These are phyloP conservation scores for Borovskyia barvae DNA, from an alignment of 208 protist genomes.

Conservation along the genomic window DNA sequence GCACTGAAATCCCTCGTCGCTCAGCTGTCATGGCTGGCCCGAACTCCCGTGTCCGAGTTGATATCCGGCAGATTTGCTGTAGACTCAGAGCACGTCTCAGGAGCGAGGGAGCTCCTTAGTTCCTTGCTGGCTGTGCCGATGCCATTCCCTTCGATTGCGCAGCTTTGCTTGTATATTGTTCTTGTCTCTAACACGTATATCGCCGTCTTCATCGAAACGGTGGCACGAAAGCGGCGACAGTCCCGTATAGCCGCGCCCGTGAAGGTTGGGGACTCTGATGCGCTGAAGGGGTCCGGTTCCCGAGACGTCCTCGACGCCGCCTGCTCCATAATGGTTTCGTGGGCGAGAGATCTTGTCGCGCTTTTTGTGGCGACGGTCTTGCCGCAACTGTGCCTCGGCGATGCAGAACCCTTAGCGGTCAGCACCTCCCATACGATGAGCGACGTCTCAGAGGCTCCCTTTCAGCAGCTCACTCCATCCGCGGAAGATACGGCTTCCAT, in stretches of 20 bases:
- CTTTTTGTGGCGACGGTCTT: constrained; percentile 12
- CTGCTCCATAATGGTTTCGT: constrained; percentile 31
- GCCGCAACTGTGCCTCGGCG: constrained; percentile 16
- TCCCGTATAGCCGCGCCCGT: background rate
- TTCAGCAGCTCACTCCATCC: background rate
- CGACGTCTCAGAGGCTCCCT: no score
- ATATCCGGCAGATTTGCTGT: no score
- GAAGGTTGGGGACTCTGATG: no score
- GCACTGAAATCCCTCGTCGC: background rate
- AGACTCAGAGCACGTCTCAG: background rate
- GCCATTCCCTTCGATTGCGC: constrained; percentile 10
- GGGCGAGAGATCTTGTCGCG: constrained; percentile 35
- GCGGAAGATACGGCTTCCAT: no score
- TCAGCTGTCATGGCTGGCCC: background rate
- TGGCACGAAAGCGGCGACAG: constrained; percentile 5
- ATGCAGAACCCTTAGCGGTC: constrained; percentile 22
- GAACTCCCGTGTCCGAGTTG: background rate
- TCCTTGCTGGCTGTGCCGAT: constrained; percentile 3
- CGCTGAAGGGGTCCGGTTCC: no score
- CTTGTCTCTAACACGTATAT: constrained; percentile 5
- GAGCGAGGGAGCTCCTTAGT: constrained; percentile 18
- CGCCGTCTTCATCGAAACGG: constrained; percentile 13
- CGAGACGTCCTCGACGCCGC: background rate
- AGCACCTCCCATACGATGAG: no score
- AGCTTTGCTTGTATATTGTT: constrained; percentile 12